Percentiles rank a stretch among this genome's conserved stretches.
These are phyloP conservation scores for Ceratobasidium theobromae DNA, from an alignment of 1,284 basidiomycete species.

Conservation along the genomic window DNA sequence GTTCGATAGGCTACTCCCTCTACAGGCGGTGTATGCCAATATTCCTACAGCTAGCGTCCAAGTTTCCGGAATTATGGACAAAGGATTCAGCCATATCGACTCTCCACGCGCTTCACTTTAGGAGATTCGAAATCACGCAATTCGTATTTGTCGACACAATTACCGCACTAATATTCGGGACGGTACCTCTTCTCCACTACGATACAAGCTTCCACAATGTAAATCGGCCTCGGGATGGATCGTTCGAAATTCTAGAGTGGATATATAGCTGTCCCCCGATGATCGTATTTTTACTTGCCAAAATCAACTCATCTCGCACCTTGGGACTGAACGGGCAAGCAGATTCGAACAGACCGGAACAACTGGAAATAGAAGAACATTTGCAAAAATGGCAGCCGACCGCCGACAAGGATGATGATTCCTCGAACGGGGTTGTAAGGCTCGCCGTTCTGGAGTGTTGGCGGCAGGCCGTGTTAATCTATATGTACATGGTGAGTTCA, in stretches of 20 bases:
- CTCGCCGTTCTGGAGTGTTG: conserved; percentile 3
- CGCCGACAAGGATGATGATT: neutral
- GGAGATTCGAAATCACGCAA: neutral
- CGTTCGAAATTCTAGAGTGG: neutral
- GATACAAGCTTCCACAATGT: neutral
- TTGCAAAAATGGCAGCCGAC: neutral
- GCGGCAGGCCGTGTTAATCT: neutral
- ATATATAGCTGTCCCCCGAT: conserved; percentile 3
- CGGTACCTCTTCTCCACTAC: neutral
- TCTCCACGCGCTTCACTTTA: neutral
- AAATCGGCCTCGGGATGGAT: neutral
- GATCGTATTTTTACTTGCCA: neutral
- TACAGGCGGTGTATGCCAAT: neutral
- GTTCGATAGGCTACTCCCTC: neutral
- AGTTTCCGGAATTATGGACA: neutral
- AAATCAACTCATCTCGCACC: neutral
- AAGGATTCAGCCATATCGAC: neutral
- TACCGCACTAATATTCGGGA: neutral
- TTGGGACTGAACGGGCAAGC: neutral
- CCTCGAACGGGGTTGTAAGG: neutral
- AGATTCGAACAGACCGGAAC: neutral
- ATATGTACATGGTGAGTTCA: conserved; percentile 3
- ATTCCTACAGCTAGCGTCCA: neutral
- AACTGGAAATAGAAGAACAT: neutral
- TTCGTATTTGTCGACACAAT: neutral